Evolutionary conservation across 176 grass and related monocot genomes (phyloP).

Genomic region (Cenchrus purpureus): DNA sequence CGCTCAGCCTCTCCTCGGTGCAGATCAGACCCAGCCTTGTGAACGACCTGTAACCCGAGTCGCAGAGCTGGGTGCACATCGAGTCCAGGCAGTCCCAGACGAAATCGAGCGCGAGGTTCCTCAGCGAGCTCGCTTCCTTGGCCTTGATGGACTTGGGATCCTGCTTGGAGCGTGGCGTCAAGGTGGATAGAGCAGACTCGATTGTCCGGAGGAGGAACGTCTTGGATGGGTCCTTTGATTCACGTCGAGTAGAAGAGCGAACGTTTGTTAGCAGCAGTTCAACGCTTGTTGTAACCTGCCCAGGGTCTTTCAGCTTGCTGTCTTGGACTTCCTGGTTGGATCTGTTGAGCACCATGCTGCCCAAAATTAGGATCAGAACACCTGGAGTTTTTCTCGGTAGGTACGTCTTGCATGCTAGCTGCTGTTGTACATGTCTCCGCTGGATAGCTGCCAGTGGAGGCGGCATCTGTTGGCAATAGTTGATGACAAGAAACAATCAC

Average conservation of each 20-base stretch:
- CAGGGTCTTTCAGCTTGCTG: constrained; percentile 21
- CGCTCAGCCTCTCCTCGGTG: constrained; percentile 60
- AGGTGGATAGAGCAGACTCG: constrained; percentile 40
- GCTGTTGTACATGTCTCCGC: constrained; percentile 3
- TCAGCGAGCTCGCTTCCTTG: constrained; percentile 21
- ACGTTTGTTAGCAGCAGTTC: constrained; percentile 67
- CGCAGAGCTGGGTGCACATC: constrained; percentile 42
- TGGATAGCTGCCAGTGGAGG: not conserved
- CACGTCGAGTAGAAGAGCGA: not conserved
- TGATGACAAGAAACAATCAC: not conserved
- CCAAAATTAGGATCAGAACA: constrained; percentile 8
- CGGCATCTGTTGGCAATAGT: constrained; percentile 37
- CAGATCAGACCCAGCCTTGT: constrained; percentile 14
- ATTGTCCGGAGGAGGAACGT: constrained; percentile 48
- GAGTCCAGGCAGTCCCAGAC: constrained; percentile 61
- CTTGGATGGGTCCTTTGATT: constrained; percentile 23
- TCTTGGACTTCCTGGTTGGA: constrained; percentile 22
- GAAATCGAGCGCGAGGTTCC: constrained; percentile 39
- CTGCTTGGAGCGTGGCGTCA: constrained; percentile 7
- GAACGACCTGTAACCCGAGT: constrained; percentile 65
- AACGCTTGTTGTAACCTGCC: constrained; percentile 47
- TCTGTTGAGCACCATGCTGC: not conserved
- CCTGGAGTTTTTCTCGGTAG: constrained; percentile 20
- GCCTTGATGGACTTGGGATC: not conserved
- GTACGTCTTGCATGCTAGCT: not conserved